Conservation (phyloP, 345 rosid species). For the Eucalyptus cladocalyx region DNA sequence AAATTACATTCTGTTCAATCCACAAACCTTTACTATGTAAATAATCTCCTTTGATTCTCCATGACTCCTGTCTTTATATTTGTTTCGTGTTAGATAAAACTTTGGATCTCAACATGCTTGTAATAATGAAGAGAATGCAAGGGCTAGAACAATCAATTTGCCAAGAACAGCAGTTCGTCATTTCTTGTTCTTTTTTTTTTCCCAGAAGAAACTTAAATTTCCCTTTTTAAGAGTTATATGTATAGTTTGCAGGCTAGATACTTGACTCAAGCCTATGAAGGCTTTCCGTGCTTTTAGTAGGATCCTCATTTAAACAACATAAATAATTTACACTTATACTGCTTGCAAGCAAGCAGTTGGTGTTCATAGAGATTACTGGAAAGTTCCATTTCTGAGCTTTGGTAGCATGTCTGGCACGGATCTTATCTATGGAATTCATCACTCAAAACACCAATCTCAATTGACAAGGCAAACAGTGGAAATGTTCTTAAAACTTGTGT, state of each 20-base stretch:
- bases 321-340: background rate
- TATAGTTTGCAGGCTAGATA: background rate
- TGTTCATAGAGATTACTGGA: background rate
- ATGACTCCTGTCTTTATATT: background rate
- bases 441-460: background rate
- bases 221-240: background rate
- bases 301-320: background rate
- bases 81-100: background rate
- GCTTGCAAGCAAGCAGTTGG: background rate
- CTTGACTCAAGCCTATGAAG: background rate
- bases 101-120: background rate
- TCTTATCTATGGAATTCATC: background rate
- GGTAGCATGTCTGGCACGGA: background rate
- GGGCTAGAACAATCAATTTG: background rate
- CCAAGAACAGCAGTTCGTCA: background rate
- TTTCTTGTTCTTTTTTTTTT: background rate
- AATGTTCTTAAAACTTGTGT: background rate
- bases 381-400: background rate
- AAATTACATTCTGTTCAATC: background rate
- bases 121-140: background rate
- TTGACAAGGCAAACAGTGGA: background rate
- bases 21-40: background rate
- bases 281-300: background rate
- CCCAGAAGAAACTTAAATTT: background rate
- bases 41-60: background rate